phyloP scores from a whole-genome alignment of 768 basidiomycete species.

The Rossbeevera mucosa region DNA sequence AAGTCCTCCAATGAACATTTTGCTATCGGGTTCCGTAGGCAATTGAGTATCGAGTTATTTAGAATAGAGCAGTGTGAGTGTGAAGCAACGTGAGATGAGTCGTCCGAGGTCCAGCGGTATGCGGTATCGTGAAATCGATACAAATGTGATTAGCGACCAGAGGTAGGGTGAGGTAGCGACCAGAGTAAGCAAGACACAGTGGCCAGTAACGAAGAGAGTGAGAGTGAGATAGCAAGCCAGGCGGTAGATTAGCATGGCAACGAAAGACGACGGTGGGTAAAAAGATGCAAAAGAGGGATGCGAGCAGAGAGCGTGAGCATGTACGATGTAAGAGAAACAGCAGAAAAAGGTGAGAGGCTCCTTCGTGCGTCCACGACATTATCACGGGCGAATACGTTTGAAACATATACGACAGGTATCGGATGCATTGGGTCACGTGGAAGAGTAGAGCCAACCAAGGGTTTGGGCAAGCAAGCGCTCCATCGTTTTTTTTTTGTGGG shows the following conservation, averaged over 20 bases:
- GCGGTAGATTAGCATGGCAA: slow-evolving; percentile 27
- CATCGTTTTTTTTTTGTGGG: slow-evolving; percentile 11
- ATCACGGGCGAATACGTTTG: slow-evolving; percentile 14
- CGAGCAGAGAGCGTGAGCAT: slow-evolving; percentile 16
- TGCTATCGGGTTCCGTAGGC: slow-evolving; percentile 48
- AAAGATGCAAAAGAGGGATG: slow-evolving; percentile 5
- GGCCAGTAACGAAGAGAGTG: slow-evolving; percentile 24
- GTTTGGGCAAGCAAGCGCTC: slow-evolving; percentile 11
- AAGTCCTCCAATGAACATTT: slow-evolving; percentile 88
- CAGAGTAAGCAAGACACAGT: slow-evolving; percentile 28
- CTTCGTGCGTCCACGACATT: slow-evolving; percentile 27
- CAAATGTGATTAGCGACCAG: slow-evolving; percentile 33
- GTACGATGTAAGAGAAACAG: slow-evolving; percentile 15
- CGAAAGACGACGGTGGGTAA: slow-evolving; percentile 18
- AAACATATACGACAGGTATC: slow-evolving; percentile 11
- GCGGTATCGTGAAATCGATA: slow-evolving; percentile 33
- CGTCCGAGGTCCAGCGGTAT: slow-evolving; percentile 33
- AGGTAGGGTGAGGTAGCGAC: slow-evolving; percentile 33
- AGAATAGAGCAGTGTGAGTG: slow-evolving; percentile 21
- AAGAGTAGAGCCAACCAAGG: slow-evolving; percentile 5
- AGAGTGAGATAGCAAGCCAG: slow-evolving; percentile 18
- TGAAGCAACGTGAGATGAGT: slow-evolving; percentile 26
- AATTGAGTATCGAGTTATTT: slow-evolving; percentile 28
- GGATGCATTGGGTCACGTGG: slow-evolving; percentile 8
- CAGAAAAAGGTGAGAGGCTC: not conserved